Base-by-base conservation (phyloP, 2,329 filamentous ascomycete species). In the Thielaviopsis punctulata region DNA sequence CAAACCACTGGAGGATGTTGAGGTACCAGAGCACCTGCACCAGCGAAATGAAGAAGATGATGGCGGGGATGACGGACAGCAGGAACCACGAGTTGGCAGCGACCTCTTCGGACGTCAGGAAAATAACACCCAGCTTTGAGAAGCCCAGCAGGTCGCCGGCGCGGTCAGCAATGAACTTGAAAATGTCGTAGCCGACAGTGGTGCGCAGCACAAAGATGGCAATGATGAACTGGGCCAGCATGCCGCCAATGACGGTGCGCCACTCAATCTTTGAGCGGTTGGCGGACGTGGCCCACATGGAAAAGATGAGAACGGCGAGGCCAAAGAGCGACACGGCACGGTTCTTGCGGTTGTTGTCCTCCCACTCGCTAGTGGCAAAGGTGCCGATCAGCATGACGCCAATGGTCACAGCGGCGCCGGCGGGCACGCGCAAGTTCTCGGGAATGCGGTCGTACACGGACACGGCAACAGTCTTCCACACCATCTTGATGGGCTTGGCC, bases 41-140 rank as follows among this genome's bases (percentile, higher is more conserved):
- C n/a, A 95, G 73, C 1, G 88, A 80, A 54, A 95, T 84, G 77
- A 95, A 95, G 78, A 95, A 95, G 69, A 95, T 86, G 67, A 95
- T 93, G 60, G 89, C 81, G 0, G 89, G 87, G n/a, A 93, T 74
- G 56, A 94, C 87, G 48, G 73, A 70, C 48, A 83, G 73, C 57
- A 95, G 72, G 75, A 94, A 95, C 76, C 75, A 87, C 3, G 60
- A 58, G 1, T 72, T 61, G 2, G 65, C 33, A 13, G 69, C 68
- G 0, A 80, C 83, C 0, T 61, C 57, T 0, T 49, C 19, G 21
- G 52, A 55, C 9, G 65, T 68, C 59, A 95, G 66, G 70, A 95
- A 95, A 0, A 65, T 63, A 0, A 85, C 77, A 63, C 89, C 89
- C 27, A 86, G 64, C 18, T 71, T 69, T 22, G 89, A 84, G 60